These are phyloP conservation scores for Ustilago hordei DNA, from an alignment of 1,284 basidiomycete genomes.

Conservation along the genomic window DNA sequence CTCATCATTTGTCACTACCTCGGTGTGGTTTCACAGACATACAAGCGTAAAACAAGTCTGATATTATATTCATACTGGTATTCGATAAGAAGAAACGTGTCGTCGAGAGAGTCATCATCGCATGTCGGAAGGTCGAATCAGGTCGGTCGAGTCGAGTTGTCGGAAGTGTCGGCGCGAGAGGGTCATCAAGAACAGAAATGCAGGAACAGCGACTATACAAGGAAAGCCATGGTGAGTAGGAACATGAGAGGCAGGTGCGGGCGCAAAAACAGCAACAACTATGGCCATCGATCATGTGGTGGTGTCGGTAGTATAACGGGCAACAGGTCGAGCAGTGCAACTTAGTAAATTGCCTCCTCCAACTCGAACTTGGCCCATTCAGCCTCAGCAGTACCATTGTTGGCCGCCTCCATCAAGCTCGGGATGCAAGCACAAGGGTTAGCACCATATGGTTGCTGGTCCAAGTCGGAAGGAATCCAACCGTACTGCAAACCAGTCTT, in stretches of 20 bases:
- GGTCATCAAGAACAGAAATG: conserved; percentile 3
- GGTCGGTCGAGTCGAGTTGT: background rate
- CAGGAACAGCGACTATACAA: background rate
- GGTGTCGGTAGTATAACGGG: background rate
- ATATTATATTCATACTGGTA: conserved; percentile 6
- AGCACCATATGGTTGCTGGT: conserved; percentile 41
- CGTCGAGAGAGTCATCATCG: conserved; percentile 6
- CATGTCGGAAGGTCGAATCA: background rate
- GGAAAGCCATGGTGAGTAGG: background rate
- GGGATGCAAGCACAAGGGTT: conserved; percentile 43
- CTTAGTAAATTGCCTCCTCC: conserved; percentile 10
- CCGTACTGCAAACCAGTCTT: conserved; percentile 64
- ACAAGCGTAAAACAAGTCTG: background rate
- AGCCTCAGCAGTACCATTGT: conserved; percentile 8
- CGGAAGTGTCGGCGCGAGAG: conserved; percentile 2
- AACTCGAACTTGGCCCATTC: conserved; percentile 14
- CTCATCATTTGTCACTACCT: background rate
- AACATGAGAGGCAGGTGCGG: conserved; percentile 36
- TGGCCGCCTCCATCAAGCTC: conserved; percentile 18
- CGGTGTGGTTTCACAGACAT: background rate
- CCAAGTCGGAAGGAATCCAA: conserved; percentile 58
- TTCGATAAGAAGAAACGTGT: conserved; percentile 5
- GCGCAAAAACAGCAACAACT: background rate
- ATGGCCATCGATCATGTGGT: conserved; percentile 38
- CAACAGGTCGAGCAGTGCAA: background rate